Evolutionary conservation across 2,329 filamentous ascomycete species (phyloP).

Genomic region (Elsinoe arachidis): DNA sequence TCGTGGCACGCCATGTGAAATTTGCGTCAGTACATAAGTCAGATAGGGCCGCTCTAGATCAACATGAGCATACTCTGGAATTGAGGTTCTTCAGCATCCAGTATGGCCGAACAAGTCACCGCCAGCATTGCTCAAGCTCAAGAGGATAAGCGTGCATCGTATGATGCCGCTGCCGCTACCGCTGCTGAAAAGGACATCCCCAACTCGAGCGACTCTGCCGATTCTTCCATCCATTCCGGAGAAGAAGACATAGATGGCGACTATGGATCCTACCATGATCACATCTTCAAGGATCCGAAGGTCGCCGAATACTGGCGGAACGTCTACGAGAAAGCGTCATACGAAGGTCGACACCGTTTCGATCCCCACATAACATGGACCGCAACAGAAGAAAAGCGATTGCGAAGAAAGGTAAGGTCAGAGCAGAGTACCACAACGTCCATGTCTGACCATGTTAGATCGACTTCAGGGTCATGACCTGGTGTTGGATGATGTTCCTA

Average conservation of each 20-base stretch:
- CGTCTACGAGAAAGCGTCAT: constrained; percentile 40
- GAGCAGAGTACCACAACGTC: neutral
- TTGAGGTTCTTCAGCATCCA: neutral
- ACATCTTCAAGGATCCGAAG: constrained; percentile 41
- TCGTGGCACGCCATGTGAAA: constrained; percentile 8
- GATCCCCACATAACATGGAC: constrained; percentile 30
- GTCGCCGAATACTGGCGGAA: constrained; percentile 46
- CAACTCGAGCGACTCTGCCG: neutral
- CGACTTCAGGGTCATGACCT: constrained; percentile 18
- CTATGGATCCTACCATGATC: constrained; percentile 6
- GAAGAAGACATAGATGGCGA: constrained; percentile 7
- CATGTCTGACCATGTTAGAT: constrained; percentile 20
- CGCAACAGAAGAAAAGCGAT: constrained; percentile 19
- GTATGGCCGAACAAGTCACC: neutral
- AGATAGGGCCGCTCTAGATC: neutral
- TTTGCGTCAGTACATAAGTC: neutral
- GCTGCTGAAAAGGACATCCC: neutral
- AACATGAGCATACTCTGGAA: neutral
- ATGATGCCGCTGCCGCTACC: neutral
- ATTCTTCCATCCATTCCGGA: constrained; percentile 1
- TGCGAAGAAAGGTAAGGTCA: neutral
- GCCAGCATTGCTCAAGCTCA: neutral
- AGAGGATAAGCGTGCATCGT: neutral
- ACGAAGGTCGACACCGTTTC: constrained; percentile 42
- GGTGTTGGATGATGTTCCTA: constrained; percentile 20